These are phyloP conservation scores for Paecilomyces dactylethromorphus DNA, from an alignment of 2,329 filamentous ascomycete species.

Conservation along the genomic window DNA sequence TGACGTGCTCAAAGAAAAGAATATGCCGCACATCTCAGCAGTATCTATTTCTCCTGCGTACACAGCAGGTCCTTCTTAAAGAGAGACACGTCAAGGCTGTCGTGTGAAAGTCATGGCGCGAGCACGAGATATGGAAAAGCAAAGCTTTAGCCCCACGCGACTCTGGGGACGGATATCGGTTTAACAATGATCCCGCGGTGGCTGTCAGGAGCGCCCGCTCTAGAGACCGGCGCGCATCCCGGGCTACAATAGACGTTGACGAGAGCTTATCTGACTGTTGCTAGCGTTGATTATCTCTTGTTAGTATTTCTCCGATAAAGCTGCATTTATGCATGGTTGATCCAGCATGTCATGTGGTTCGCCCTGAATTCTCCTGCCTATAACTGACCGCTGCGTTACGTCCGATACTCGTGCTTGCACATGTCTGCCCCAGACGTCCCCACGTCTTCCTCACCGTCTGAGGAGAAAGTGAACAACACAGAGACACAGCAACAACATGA, in stretches of 20 bases:
- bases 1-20: slow-evolving; percentile 40
- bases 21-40: slow-evolving; percentile 44
- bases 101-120: not conserved
- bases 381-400: not conserved
- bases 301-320: slow-evolving; percentile 7
- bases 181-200: slow-evolving; percentile 27
- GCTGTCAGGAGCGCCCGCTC: not conserved
- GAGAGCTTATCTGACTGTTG: not conserved
- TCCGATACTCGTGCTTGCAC: slow-evolving; percentile 11
- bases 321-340: not conserved
- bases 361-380: slow-evolving; percentile 12
- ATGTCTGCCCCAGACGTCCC: slow-evolving; percentile 26
- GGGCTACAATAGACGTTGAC: not conserved
- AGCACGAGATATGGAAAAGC: not conserved
- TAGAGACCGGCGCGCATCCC: not conserved
- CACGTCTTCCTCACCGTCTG: slow-evolving; percentile 15
- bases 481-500: not conserved
- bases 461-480: slow-evolving; percentile 8
- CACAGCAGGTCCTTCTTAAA: not conserved
- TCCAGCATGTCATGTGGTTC: slow-evolving; percentile 20
- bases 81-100: not conserved
- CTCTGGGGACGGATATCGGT: slow-evolving; percentile 15
- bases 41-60: not conserved
- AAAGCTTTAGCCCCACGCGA: not conserved
- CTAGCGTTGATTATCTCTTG: not conserved